Evolutionary conservation across 2,329 filamentous ascomycete species (phyloP).

Genomic region (Pezicula neosporulosa): DNA sequence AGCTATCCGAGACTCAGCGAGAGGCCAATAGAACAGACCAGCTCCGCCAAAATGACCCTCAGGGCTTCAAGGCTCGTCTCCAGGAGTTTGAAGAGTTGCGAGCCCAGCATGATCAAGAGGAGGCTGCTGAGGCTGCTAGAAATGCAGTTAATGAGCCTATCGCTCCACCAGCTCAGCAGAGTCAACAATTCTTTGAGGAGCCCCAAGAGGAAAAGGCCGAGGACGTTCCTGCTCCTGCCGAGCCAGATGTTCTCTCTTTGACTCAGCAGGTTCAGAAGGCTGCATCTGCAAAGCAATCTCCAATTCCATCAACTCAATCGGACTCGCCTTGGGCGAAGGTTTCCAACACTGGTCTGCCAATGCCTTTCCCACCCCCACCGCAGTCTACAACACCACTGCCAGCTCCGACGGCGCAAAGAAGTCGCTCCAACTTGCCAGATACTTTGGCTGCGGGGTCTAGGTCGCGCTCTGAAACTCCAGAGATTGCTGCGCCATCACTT

Average conservation of each 20-base stretch:
- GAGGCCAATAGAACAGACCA: slow-evolving; percentile 58
- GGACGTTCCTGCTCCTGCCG: slow-evolving; percentile 16
- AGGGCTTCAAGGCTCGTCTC: slow-evolving; percentile 62
- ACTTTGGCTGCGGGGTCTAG: slow-evolving; percentile 58
- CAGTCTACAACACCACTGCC: slow-evolving; percentile 79
- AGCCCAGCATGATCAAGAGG: slow-evolving; percentile 63
- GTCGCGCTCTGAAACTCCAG: slow-evolving; percentile 77
- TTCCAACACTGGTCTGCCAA: slow-evolving; percentile 62
- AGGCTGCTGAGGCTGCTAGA: slow-evolving; percentile 22
- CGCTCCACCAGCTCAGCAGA: slow-evolving; percentile 19
- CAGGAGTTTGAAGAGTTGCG: slow-evolving; percentile 80
- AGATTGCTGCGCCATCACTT: slow-evolving; percentile 63
- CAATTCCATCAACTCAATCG: slow-evolving; percentile 37
- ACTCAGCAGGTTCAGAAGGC: slow-evolving; percentile 85
- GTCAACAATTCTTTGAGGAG: slow-evolving; percentile 13
- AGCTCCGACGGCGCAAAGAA: slow-evolving; percentile 83
- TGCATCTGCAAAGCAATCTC: slow-evolving; percentile 54
- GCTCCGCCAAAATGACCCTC: slow-evolving; percentile 56
- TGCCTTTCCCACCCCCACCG: slow-evolving; percentile 65
- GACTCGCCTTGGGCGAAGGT: slow-evolving; percentile 56
- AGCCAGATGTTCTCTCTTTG: slow-evolving; percentile 60
- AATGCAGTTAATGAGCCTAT: slow-evolving; percentile 30
- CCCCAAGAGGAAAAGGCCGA: slow-evolving; percentile 13
- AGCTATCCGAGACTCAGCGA: slow-evolving; percentile 31
- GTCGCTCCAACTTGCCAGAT: slow-evolving; percentile 79